A percentile compares a stretch with the other conserved stretches of the same genome.
Conservation (phyloP, 2,329 filamentous ascomycete species). For the Polytolypa hystricis region DNA sequence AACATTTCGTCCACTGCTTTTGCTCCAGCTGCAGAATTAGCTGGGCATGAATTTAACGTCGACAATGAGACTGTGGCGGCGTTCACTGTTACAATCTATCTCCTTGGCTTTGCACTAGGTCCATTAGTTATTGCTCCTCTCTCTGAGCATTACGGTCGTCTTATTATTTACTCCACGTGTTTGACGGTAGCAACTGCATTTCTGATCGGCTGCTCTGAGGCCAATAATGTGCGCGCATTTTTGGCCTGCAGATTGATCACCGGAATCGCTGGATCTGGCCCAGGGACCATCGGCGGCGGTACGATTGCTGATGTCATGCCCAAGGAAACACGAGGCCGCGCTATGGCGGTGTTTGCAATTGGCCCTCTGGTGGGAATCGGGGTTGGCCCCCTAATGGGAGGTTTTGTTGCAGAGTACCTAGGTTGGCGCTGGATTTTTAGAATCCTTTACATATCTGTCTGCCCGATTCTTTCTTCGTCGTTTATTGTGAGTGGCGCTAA, state of each 20-base stretch:
- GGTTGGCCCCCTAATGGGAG: constrained; percentile 25
- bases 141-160: constrained; percentile 50
- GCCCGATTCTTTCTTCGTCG: constrained; percentile 10
- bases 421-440: constrained; percentile 41
- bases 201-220: constrained; percentile 50
- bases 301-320: constrained; percentile 37
- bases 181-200: constrained; percentile 51
- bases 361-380: constrained; percentile 28
- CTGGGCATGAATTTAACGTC: neutral
- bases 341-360: constrained; percentile 33
- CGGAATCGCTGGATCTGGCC: constrained; percentile 30
- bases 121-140: constrained; percentile 55
- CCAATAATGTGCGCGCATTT: constrained; percentile 46
- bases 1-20: too few species aligned
- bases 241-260: constrained; percentile 55
- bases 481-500: too few species aligned
- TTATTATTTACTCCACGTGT: constrained; percentile 47
- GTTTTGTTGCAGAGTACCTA: constrained; percentile 28
- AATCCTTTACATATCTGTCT: too few species aligned
- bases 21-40: neutral
- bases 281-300: constrained; percentile 34
- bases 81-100: constrained; percentile 26
- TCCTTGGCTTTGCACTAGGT: constrained; percentile 44
- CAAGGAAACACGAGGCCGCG: constrained; percentile 31
- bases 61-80: neutral